These are phyloP conservation scores for Pelargonium hybrid DNA, from an alignment of 441 rosid genomes.

Conservation along the genomic window DNA sequence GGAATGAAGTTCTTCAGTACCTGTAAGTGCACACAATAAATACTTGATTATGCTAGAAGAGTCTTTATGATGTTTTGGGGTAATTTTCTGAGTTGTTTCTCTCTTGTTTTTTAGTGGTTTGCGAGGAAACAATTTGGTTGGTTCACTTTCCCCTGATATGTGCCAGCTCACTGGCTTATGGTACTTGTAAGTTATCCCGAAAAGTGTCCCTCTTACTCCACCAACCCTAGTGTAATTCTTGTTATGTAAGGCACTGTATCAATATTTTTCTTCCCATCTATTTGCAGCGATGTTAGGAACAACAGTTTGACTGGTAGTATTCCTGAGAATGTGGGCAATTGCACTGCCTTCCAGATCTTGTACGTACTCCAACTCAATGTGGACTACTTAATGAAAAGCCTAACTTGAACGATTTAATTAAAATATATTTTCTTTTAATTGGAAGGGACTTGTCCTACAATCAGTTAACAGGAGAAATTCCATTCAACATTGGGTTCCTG, in stretches of 20 bases:
- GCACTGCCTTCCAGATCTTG: slow-evolving; percentile 87
- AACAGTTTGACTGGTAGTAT: slow-evolving; percentile 70
- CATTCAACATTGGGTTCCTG: slow-evolving; percentile 79
- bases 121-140: slow-evolving; percentile 65
- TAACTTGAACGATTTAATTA: neutral
- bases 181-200: slow-evolving; percentile 65
- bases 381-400: too few relatives aligned
- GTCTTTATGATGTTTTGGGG: too few relatives aligned
- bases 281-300: slow-evolving; percentile 76
- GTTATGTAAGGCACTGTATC: neutral
- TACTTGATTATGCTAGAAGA: neutral
- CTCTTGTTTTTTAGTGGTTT: slow-evolving; percentile 42
- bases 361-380: slow-evolving; percentile 22
- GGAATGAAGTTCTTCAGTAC: slow-evolving; percentile 91
- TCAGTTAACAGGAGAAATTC: slow-evolving; percentile 67
- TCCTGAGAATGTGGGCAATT: slow-evolving; percentile 81
- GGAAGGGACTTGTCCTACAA: slow-evolving; percentile 79
- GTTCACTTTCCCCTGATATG: slow-evolving; percentile 74
- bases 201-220: neutral
- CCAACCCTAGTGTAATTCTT: neutral
- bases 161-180: slow-evolving; percentile 89
- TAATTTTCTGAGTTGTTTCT: neutral
- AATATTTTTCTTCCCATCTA: neutral
- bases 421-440: neutral
- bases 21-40: slow-evolving; percentile 41